phyloP scores from a whole-genome alignment of 805 yeast genomes.

The Ogataea angusta region DNA sequence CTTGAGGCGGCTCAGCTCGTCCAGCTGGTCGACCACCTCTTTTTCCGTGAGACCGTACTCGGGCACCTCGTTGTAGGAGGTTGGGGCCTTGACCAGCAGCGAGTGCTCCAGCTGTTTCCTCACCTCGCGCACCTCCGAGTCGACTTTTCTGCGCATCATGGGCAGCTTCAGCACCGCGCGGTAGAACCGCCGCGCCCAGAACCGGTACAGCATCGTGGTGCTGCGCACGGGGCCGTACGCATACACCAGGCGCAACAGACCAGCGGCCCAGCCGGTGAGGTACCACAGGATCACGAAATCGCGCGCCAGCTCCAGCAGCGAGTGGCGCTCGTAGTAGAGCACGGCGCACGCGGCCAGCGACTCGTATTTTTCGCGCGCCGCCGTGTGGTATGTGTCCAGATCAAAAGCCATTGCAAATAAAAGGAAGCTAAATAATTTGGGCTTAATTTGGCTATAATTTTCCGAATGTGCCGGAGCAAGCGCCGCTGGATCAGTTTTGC shows the following conservation, averaged over 20 bases:
- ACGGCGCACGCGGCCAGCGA: background rate
- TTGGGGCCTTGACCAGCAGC: conserved; percentile 51
- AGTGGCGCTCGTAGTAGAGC: conserved; percentile 9
- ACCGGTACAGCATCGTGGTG: conserved; percentile 3
- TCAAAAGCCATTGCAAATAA: background rate
- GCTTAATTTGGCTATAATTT: background rate
- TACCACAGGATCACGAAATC: conserved; percentile 12
- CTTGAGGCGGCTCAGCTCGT: conserved; percentile 49
- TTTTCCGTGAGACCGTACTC: conserved; percentile 48
- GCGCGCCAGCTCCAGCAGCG: conserved; percentile 4
- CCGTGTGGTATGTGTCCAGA: background rate
- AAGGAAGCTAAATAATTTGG: background rate
- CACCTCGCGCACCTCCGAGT: conserved; percentile 52
- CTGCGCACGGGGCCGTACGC: conserved; percentile 28
- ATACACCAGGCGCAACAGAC: conserved; percentile 10
- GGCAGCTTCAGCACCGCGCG: conserved; percentile 21
- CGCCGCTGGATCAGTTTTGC: no score
- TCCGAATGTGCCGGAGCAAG: background rate
- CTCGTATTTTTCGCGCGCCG: background rate
- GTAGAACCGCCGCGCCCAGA: conserved; percentile 10
- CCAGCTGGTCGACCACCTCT: conserved; percentile 49
- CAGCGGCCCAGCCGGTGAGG: conserved; percentile 4
- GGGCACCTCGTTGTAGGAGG: conserved; percentile 54
- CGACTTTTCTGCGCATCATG: conserved; percentile 51
- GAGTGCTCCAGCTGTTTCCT: conserved; percentile 49